phyloP scores from a whole-genome alignment of 208 protist genomes.

The Wallacemonas collosoma region DNA sequence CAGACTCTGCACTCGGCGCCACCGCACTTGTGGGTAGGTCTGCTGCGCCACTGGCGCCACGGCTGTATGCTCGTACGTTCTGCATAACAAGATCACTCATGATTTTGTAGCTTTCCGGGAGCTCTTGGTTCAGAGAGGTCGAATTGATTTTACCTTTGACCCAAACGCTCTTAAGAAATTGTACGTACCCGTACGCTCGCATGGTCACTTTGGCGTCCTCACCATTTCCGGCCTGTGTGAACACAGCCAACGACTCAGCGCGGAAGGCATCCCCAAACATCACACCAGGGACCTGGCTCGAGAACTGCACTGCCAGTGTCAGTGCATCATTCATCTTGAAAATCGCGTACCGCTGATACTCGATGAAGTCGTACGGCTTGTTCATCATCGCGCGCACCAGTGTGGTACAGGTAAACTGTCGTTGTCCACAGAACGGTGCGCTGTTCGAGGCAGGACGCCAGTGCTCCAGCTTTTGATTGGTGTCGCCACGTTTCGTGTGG shows the following conservation, averaged over 20 bases:
- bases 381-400: conserved; percentile 55
- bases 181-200: conserved; percentile 45
- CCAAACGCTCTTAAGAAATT: conserved; percentile 62
- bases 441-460: conserved; percentile 46
- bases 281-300: conserved; percentile 55
- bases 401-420: conserved; percentile 56
- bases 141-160: conserved; percentile 44
- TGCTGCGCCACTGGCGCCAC: neutral
- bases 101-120: conserved; percentile 39
- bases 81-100: conserved; percentile 6
- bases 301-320: conserved; percentile 63
- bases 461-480: conserved; percentile 47
- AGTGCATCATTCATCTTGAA: conserved; percentile 50
- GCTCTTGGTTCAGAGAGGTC: conserved; percentile 36
- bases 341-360: conserved; percentile 70
- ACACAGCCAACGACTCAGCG: conserved; percentile 43
- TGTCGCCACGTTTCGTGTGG: conserved; percentile 48
- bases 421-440: conserved; percentile 50
- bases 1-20: neutral
- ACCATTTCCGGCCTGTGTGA: conserved; percentile 34
- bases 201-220: conserved; percentile 31
- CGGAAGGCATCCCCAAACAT: conserved; percentile 71
- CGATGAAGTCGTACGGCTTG: conserved; percentile 51
- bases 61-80: neutral
- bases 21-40: neutral